Base-by-base conservation (phyloP, 164 flowering plant species). In the Annona squamosa region DNA sequence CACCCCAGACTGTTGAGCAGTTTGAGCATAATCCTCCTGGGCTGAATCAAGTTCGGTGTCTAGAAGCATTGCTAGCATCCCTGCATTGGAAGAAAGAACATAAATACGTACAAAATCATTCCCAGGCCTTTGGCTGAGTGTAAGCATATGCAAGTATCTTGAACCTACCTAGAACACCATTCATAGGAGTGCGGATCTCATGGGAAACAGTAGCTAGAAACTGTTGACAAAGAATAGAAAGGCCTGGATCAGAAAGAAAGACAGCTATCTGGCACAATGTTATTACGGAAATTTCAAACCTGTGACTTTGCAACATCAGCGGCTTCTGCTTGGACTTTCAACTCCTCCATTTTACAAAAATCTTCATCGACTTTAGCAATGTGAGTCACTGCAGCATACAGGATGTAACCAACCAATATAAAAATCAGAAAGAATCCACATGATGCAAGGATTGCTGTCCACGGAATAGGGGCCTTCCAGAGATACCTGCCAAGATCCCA, bases 141-240 rank as follows among this genome's bases (percentile, higher is more conserved):
- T 26, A 26, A 26, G 37, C 37, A 26, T 26, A 26, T 26, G 16
- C 17, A 41, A 43, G 68, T 12, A 13, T 3, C 46, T 42, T 42
- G 68, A 63, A 71, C 84, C 42, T 88, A 93, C 98, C 98, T 72
- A 94, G 90, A 72, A 94, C 89, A 69, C 98, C 98, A 84, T 94
- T 92, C 97, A 94, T 94, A 41, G 98, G 98, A 1, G 97, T 94
- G 68, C 98, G 84, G 69, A 94, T 94, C 84, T 94, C 98, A 80
- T 94, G 98, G 67, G 98, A 94, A 75, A 94, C 97, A 48, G 97
- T 94, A 46, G 98, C 98, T 26, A 94, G 88, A 87, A 94, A 94
- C 98, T 94, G 87, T 52, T 74, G 43, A 81, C 70, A 1, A 74
- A 19, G 5, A 77, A 77, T 67, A 70, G 42, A 62, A 62, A 72